phyloP scores from a whole-genome alignment of 2,329 filamentous ascomycete genomes.

The Pyrenochaeta sp. region DNA sequence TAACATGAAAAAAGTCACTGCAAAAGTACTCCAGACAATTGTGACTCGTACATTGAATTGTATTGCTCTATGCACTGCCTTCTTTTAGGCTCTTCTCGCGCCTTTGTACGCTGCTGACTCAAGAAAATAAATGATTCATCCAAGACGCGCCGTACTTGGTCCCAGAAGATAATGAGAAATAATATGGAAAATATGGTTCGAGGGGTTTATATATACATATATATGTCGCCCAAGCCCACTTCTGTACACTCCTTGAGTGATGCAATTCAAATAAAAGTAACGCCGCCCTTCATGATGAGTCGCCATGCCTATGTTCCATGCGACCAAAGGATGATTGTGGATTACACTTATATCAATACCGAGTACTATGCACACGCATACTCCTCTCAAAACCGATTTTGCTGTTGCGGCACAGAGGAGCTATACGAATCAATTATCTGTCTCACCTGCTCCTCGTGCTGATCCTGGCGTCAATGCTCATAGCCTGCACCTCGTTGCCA shows the following conservation, averaged over 20 bases:
- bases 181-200: neutral
- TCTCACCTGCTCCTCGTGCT: conserved; percentile 45
- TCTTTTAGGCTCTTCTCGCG: neutral
- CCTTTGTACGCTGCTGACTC: neutral
- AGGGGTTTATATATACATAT: conserved; percentile 5
- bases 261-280: conserved; percentile 16
- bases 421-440: conserved; percentile 47
- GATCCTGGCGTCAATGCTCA: conserved; percentile 59
- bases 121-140: no score
- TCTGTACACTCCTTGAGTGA: conserved; percentile 9
- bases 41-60: neutral
- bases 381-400: conserved; percentile 30
- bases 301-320: conserved; percentile 25
- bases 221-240: conserved; percentile 6
- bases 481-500: conserved; percentile 73
- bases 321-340: conserved; percentile 24
- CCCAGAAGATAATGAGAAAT: neutral
- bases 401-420: conserved; percentile 32
- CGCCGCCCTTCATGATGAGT: conserved; percentile 33
- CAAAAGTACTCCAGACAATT: no score
- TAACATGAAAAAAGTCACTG: no score
- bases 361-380: conserved; percentile 37
- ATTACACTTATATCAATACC: conserved; percentile 32
- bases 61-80: neutral
- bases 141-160: neutral